Percentiles rank a stretch among this genome's conserved stretches.
phyloP scores from a whole-genome alignment of 2,329 filamentous ascomycete genomes.

The Grosmannia penicillata region DNA sequence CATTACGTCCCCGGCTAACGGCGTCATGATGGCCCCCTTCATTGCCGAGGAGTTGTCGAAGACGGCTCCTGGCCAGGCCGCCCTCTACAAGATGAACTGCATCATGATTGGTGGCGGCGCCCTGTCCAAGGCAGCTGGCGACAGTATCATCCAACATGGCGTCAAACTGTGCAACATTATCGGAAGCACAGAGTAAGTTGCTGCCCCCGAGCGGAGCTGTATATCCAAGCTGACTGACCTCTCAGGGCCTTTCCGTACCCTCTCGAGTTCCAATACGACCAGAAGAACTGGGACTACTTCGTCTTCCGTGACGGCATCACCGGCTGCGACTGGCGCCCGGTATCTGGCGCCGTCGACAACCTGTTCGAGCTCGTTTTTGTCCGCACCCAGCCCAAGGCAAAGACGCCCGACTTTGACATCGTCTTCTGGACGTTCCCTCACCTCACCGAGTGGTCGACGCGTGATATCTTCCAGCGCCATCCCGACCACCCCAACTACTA shows the following conservation, averaged over 20 bases:
- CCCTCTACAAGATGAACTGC: constrained; percentile 18
- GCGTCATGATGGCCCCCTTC: constrained; percentile 19
- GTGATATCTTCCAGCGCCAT: constrained; percentile 27
- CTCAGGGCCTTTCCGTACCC: constrained; percentile 20
- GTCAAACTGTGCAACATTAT: constrained; percentile 22
- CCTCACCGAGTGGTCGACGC: constrained; percentile 24
- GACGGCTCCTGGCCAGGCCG: constrained; percentile 14
- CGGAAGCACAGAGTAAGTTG: constrained; percentile 25
- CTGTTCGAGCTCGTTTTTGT: constrained; percentile 24
- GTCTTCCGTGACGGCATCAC: constrained; percentile 22
- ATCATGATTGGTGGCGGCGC: constrained; percentile 25
- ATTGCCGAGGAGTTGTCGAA: constrained; percentile 28
- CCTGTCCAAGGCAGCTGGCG: constrained; percentile 21
- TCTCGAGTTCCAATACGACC: constrained; percentile 18
- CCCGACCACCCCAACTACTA: constrained; percentile 22
- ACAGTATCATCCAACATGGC: constrained; percentile 21
- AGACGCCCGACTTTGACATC: constrained; percentile 20
- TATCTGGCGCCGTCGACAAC: constrained; percentile 11
- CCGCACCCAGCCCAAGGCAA: constrained; percentile 11
- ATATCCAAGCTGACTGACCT: not conserved
- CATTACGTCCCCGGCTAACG: constrained; percentile 14
- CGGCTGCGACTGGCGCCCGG: not conserved
- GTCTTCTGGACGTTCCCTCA: constrained; percentile 27
- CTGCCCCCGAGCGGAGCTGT: not conserved
- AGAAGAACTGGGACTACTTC: constrained; percentile 27